phyloP scores from a whole-genome alignment of 2,329 filamentous ascomycete genomes.

The Curvularia sp. region DNA sequence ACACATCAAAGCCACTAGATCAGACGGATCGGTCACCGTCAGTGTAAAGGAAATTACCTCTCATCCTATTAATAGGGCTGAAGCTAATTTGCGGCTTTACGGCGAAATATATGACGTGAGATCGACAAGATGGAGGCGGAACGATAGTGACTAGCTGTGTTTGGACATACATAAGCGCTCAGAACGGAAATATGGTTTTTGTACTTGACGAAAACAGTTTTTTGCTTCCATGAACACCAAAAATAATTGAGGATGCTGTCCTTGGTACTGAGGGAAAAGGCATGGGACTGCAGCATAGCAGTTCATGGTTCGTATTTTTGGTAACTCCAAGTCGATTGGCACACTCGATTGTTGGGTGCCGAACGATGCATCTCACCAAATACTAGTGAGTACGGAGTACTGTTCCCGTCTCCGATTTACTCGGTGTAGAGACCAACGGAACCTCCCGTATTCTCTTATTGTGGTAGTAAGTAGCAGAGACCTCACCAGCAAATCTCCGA shows the following conservation, averaged over 20 bases:
- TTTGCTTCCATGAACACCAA: background rate
- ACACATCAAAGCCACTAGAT: background rate
- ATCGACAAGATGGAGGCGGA: background rate
- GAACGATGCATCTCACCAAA: background rate
- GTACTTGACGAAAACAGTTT: background rate
- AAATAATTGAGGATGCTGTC: background rate
- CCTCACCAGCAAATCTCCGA: background rate
- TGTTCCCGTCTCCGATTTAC: background rate
- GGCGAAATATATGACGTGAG: background rate
- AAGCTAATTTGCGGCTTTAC: background rate
- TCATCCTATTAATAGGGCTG: background rate
- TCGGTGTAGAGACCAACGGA: background rate
- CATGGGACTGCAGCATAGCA: background rate
- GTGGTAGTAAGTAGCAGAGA: background rate
- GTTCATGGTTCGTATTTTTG: background rate
- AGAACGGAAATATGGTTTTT: background rate
- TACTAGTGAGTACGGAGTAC: background rate
- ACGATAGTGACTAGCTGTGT: background rate
- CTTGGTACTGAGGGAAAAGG: background rate
- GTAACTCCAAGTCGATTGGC: background rate
- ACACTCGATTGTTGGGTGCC: background rate
- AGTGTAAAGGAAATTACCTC: background rate
- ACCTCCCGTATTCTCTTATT: background rate
- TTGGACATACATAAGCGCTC: background rate
- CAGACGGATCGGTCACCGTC: background rate